Evolutionary conservation across 1,284 basidiomycete species (phyloP), one percentile per base, ranked within the genome.

Genomic region (Mrakiaceae sp.): DNA sequence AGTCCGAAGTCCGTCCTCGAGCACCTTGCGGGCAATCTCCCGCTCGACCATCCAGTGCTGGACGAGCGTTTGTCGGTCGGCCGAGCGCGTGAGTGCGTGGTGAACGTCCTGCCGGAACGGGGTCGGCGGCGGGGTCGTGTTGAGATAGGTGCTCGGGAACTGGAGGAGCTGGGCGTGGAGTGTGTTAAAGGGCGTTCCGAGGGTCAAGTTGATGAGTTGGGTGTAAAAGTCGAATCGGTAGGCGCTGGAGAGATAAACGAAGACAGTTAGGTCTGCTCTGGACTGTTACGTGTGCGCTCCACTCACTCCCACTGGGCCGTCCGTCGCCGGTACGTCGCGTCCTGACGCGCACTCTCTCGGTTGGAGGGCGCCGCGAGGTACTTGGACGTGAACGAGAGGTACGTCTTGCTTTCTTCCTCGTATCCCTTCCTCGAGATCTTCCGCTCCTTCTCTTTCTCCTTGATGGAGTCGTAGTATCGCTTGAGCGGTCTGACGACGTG

Each of bases 341-440:
- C 64, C 3, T 58, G 11, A 16, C 44, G 52, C 5, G 56, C 27
- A 6, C 47, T 53, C 16, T 66, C 64, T 16, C 55, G 55, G 16
- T 40, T 57, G 11, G 3, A 10, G 16, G 64, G 60, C 9, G 55
- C 39, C 3, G 59, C 49, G 3, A 66, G 55, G 16, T 66, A 66
- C 53, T 58, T 66, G 16, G 54, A 48, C 2, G 55, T 52, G 44
- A 53, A 66, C 40, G 16, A 14, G 16, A 51, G 44, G 40, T 52
- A 59, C 2, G 60, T n/a, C 51, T 62, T 66, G 46, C 48, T 58
- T 50, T 66, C 64, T 39, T 66, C 64, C 64, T 65, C 46, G 27
- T 2, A 40, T 58, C 56, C 62, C 64, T 39, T 66, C 64, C 64
- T 65, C 46, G 27, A 3, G 16, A 46, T 43, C 9, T 58, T 12